phyloP scores from a whole-genome alignment of 371 early-diverging fungal species.

The Zancudomyces culisetae region DNA sequence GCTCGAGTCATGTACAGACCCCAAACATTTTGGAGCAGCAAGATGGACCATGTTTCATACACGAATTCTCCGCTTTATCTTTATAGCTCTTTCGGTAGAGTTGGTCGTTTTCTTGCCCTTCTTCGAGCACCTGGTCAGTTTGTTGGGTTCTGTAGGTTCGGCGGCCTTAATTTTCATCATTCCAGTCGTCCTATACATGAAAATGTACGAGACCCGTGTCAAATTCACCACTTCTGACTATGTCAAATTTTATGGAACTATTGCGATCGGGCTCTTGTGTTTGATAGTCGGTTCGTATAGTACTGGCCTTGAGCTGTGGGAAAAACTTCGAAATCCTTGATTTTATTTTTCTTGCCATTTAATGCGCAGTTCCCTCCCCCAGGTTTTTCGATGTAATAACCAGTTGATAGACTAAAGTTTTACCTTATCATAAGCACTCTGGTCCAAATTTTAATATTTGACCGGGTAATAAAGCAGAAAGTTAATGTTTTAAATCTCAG shows the following conservation, averaged over 20 bases:
- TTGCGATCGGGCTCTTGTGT: conserved; percentile 47
- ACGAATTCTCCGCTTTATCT: neutral
- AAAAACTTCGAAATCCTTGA: neutral
- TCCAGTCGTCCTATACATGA: conserved; percentile 60
- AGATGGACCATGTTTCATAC: neutral
- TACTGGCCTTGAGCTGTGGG: neutral
- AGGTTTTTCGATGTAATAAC: no score
- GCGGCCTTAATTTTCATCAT: conserved; percentile 63
- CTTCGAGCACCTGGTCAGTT: conserved; percentile 62
- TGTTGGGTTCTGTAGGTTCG: conserved; percentile 61
- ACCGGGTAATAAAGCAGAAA: no score
- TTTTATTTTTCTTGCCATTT: no score
- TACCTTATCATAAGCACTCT: no score
- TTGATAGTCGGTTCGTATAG: conserved; percentile 44
- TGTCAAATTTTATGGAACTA: conserved; percentile 31
- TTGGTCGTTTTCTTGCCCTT: conserved; percentile 53
- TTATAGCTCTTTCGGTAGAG: conserved; percentile 6
- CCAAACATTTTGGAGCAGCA: neutral
- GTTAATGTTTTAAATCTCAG: no score
- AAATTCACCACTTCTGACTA: conserved; percentile 35
- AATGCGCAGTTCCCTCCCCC: no score
- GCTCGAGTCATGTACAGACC: conserved; percentile 22
- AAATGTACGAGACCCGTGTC: conserved; percentile 39
- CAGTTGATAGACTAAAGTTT: no score
- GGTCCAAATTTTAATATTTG: no score